These are phyloP conservation scores for Trametes punicea DNA, from an alignment of 768 basidiomycete species.

Conservation along the genomic window DNA sequence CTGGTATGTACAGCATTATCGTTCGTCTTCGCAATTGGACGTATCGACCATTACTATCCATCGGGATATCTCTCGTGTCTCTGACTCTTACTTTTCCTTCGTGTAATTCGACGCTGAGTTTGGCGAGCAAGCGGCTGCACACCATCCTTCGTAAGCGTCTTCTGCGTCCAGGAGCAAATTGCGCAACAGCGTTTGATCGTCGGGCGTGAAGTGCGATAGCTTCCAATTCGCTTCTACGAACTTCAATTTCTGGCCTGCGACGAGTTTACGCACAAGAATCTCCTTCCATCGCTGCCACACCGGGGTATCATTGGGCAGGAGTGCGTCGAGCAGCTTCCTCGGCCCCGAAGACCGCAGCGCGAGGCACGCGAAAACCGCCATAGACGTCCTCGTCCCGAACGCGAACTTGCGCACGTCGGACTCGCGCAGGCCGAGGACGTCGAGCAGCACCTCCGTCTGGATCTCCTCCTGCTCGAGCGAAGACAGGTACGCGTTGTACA, in stretches of 20 bases:
- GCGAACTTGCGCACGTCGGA: not conserved
- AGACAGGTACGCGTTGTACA: constrained; percentile 19
- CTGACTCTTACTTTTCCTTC: too few relatives aligned
- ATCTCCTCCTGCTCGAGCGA: constrained; percentile 17
- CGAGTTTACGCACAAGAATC: not conserved
- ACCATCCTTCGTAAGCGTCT: constrained; percentile 6
- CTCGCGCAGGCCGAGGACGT: not conserved
- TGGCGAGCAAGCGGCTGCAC: not conserved
- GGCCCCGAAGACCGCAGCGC: not conserved
- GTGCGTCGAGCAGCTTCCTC: constrained; percentile 9
- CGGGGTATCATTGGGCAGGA: constrained; percentile 14
- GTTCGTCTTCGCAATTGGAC: too few relatives aligned
- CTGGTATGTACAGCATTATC: too few relatives aligned
- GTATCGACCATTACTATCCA: too few relatives aligned
- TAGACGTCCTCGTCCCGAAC: constrained; percentile 8
- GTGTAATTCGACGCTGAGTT: not conserved
- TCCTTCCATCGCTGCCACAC: constrained; percentile 16
- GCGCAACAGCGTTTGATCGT: not conserved
- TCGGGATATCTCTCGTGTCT: too few relatives aligned
- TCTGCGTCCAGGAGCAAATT: constrained; percentile 8
- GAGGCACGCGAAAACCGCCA: constrained; percentile 10
- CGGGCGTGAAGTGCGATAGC: not conserved
- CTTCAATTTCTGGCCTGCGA: not conserved
- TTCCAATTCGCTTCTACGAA: constrained; percentile 6
- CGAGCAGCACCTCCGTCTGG: constrained; percentile 13